Percentiles rank a stretch among this genome's conserved stretches.
phyloP scores from a whole-genome alignment of 768 basidiomycete genomes.

The Chlorophyllum brunneum region DNA sequence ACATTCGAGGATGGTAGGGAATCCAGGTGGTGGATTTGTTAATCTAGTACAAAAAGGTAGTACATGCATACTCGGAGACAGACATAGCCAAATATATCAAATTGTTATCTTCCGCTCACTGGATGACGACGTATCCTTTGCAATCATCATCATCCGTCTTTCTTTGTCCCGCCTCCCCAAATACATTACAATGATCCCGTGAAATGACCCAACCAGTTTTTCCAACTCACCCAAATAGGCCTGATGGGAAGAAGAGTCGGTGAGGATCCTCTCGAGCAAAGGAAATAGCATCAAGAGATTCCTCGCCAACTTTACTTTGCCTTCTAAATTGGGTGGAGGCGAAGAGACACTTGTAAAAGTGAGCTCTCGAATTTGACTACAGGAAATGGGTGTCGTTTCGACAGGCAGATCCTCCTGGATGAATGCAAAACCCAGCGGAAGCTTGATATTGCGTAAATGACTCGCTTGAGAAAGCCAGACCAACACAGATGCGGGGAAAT shows the following conservation, averaged over 20 bases:
- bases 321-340: background rate
- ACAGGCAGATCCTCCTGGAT: background rate
- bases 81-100: too few relatives aligned
- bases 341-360: background rate
- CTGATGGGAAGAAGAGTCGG: background rate
- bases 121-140: too few relatives aligned
- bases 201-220: background rate
- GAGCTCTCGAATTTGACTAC: background rate
- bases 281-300: conserved; percentile 6
- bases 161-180: background rate
- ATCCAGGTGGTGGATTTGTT: conserved; percentile 83
- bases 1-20: conserved; percentile 69
- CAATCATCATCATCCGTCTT: background rate
- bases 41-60: too few relatives aligned
- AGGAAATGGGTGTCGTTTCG: background rate
- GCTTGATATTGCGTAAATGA: background rate
- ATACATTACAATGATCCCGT: background rate
- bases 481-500: conserved; percentile 2
- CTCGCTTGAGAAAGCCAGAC: background rate
- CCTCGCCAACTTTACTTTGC: background rate
- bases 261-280: background rate
- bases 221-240: background rate
- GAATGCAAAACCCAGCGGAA: background rate
- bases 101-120: too few relatives aligned
- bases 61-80: too few relatives aligned